These are phyloP conservation scores for Colletotrichum theobromicola DNA, from an alignment of 2,329 filamentous ascomycete species.

Conservation along the genomic window DNA sequence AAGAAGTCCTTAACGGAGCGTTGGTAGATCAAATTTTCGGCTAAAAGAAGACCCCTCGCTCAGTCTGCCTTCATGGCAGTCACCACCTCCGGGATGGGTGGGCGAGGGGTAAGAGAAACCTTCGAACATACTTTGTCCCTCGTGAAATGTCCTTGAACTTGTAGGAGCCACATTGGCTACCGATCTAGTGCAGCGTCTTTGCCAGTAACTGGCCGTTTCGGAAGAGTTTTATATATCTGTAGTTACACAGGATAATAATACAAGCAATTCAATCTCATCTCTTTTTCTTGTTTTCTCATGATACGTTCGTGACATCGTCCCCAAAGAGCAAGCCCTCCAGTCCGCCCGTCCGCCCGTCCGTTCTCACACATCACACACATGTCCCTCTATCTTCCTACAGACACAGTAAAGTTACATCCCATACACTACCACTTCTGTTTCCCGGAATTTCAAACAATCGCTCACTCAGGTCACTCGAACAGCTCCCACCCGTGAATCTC, in stretches of 20 bases:
- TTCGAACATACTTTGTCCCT: conserved; percentile 34
- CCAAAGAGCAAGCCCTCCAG: not conserved
- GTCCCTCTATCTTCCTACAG: not conserved
- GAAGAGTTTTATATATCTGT: not conserved
- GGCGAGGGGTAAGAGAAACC: conserved; percentile 48
- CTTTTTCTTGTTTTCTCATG: not conserved
- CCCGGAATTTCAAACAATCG: too few relatives aligned
- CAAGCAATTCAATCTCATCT: not conserved
- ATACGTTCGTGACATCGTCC: conserved; percentile 4
- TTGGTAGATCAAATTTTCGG: conserved; percentile 65
- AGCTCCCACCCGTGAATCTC: conserved; percentile 42
- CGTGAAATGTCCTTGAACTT: not conserved
- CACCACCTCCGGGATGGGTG: conserved; percentile 36
- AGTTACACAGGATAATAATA: conserved; percentile 1
- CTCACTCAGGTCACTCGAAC: not conserved
- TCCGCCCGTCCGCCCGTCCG: not conserved
- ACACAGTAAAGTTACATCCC: not conserved
- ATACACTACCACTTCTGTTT: not conserved
- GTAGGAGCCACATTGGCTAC: not conserved
- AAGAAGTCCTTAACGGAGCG: conserved; percentile 82
- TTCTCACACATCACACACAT: not conserved
- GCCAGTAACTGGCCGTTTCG: not conserved
- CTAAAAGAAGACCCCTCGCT: conserved; percentile 42
- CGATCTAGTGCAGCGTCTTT: not conserved
- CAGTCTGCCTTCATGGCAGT: conserved; percentile 28